Evolutionary conservation across 257 asterid genomes (phyloP).

Genomic region (Scutellaria baicalensis): DNA sequence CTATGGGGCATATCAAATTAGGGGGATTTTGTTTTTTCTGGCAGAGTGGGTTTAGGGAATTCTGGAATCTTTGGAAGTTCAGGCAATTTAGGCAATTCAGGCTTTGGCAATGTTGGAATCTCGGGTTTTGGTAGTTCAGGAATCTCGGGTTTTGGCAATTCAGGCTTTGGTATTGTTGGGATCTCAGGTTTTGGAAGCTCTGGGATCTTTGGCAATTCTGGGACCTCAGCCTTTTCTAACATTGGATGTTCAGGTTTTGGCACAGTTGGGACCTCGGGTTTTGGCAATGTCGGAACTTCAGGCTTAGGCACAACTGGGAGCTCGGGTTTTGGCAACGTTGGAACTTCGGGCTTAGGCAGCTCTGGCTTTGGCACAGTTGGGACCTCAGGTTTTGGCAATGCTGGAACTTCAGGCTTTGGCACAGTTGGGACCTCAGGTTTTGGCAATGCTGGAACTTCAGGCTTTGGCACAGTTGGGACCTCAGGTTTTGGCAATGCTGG

Average conservation of each 20-base stretch:
- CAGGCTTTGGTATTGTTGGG: conserved; percentile 3
- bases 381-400: not conserved
- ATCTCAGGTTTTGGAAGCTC: conserved; percentile 8
- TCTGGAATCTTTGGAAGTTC: not conserved
- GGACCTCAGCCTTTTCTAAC: conserved; percentile 5
- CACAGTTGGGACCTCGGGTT: conserved; percentile 13
- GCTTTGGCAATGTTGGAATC: not conserved
- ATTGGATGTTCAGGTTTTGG: conserved; percentile 22
- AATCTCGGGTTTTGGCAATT: not conserved
- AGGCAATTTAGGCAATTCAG: not conserved
- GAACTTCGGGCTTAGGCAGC: conserved; percentile 5
- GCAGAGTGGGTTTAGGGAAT: not conserved
- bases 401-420: not conserved
- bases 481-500: conserved; percentile 11
- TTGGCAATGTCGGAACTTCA: conserved; percentile 14
- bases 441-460: too few species aligned
- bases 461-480: not conserved
- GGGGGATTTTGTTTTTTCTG: not conserved
- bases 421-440: too few species aligned
- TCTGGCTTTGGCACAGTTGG: not conserved
- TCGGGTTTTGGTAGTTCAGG: not conserved
- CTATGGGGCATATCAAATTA: too few species aligned
- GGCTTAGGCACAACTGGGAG: not conserved
- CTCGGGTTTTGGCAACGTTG: conserved; percentile 7
- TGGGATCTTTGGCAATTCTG: not conserved